Evolutionary conservation across 768 basidiomycete genomes (phyloP), one percentile per base, ranked within the genome.

Genomic region (Russula sp.): DNA sequence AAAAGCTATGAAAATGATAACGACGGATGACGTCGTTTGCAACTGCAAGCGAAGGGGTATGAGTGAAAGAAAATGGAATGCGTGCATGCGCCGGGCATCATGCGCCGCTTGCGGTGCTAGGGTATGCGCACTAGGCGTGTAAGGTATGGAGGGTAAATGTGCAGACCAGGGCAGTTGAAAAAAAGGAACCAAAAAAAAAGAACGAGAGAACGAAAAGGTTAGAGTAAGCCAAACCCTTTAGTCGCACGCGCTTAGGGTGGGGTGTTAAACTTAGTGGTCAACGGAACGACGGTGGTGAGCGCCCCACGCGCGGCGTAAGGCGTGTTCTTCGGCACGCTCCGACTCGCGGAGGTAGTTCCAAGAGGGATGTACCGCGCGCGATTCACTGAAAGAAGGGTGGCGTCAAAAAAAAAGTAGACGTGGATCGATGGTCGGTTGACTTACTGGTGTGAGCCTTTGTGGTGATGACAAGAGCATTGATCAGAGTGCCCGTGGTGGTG

Each of bases 51-150:
- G 11, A 36, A 34, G 16, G 24, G 18, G 3, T 18, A 49, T 16
- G 20, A 5, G 24, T 49, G 26, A 53, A 16, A 32, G n/a, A 10
- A 50, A n/a, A 34, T 20, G 38, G n/a, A 9, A 34, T 26, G 10
- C 6, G 34, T 7, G 20, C 34, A 20, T 50, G 62, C 55, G 26
- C 53, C 34, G 6, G 56, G 50, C 57, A 48, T 28, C 38, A 36
- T 36, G 20, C 18, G 18, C 63, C 26, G 57, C 51, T 59, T 5
- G 57, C 51, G 52, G 63, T 52, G 28, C 2, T 10, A 13, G 30
- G 26, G 34, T 52, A 49, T 26, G 32, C 53, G 63, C 52, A 28
- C 58, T 55, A 30, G 58, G 63, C 63, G 58, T 30, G 44, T 9
- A n/a, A 9, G 2, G 24, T 11, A 51, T 48, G 13, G 57, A 48